Conservation (phyloP, 1,284 basidiomycete genomes). For the Tylopilus sp. region DNA sequence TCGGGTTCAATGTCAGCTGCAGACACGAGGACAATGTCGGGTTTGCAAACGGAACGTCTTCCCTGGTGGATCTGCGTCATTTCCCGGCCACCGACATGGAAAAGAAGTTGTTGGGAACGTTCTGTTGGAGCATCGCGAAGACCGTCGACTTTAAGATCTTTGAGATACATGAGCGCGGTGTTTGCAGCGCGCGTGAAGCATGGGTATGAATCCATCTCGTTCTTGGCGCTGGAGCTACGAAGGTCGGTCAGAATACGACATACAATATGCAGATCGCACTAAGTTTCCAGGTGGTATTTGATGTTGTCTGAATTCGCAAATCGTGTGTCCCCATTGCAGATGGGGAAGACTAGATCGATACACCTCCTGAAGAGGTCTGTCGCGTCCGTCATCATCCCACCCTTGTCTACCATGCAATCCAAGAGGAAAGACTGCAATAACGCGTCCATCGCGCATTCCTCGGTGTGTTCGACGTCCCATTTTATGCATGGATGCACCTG, state of each 20-base stretch:
- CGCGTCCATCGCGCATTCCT: background rate
- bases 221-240: background rate
- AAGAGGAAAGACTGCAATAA: background rate
- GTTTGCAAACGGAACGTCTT: background rate
- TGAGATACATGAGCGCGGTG: background rate
- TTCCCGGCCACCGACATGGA: background rate
- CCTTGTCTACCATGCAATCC: background rate
- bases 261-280: background rate
- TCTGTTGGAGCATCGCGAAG: background rate
- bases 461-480: background rate
- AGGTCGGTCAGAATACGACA: background rate
- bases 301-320: background rate
- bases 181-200: background rate
- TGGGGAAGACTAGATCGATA: background rate
- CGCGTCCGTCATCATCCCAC: background rate
- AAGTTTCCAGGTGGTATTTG: background rate
- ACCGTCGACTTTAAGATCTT: background rate
- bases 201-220: background rate
- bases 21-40: background rate
- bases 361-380: background rate
- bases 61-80: background rate
- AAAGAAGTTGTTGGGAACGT: background rate
- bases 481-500: conserved; percentile 1
- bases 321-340: background rate
- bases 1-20: background rate